A percentile compares a stretch with the other conserved stretches of the same genome.
Evolutionary conservation across 2,329 filamentous ascomycete species (phyloP).

Genomic region (Dactylellina cionopaga): DNA sequence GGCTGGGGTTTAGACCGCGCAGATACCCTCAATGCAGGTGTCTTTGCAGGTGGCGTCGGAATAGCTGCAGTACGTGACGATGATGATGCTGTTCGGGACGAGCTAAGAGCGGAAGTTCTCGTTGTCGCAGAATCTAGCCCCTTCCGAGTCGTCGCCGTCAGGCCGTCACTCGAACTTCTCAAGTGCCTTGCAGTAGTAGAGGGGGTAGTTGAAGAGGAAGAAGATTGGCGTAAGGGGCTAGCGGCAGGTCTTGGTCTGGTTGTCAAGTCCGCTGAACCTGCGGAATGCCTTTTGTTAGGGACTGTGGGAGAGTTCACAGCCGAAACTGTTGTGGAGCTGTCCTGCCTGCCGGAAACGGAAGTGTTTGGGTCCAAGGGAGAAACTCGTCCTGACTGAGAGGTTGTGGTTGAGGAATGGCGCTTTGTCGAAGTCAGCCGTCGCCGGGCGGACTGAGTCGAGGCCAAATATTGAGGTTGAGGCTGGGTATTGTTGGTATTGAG

Average conservation of each 20-base stretch:
- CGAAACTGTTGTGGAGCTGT: constrained; percentile 49
- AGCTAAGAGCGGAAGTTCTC: constrained; percentile 32
- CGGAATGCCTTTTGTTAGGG: constrained; percentile 48
- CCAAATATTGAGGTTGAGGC: neutral
- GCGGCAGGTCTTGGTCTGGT: constrained; percentile 32
- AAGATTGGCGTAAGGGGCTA: constrained; percentile 48
- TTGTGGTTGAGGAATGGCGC: constrained; percentile 40
- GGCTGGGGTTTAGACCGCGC: constrained; percentile 33
- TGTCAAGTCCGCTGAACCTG: constrained; percentile 25
- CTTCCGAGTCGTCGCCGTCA: constrained; percentile 26
- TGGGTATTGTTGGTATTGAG: constrained; percentile 8
- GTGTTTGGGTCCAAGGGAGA: constrained; percentile 49
- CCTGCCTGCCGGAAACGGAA: constrained; percentile 49
- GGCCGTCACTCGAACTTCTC: constrained; percentile 40
- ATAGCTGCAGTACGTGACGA: constrained; percentile 24
- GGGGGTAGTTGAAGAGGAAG: constrained; percentile 32
- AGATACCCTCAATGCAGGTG: constrained; percentile 29
- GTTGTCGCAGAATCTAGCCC: constrained; percentile 41
- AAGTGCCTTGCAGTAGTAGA: constrained; percentile 33
- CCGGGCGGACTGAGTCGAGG: constrained; percentile 31
- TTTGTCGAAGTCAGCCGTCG: constrained; percentile 48
- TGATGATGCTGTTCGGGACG: constrained; percentile 21
- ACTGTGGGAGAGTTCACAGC: constrained; percentile 32
- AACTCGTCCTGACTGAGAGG: constrained; percentile 32
- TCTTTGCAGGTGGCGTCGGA: constrained; percentile 18